Evolutionary conservation across 108 stramenopile genomes (phyloP).

Genomic region (Thalassiosira profunda): DNA sequence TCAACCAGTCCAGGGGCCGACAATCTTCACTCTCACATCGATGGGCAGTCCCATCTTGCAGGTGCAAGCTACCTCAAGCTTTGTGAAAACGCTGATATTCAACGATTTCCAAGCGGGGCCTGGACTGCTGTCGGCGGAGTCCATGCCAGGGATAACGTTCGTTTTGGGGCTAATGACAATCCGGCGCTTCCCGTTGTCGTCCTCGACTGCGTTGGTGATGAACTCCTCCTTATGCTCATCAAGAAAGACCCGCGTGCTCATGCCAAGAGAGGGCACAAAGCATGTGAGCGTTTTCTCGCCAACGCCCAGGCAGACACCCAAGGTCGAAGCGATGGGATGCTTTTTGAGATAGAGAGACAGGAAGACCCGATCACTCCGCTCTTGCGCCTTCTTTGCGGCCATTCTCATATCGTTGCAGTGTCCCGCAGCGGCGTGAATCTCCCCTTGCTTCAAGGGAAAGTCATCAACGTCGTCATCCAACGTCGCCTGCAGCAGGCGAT

Average conservation of each 20-base stretch:
- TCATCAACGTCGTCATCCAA: constrained; percentile 78
- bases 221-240: constrained; percentile 80
- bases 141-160: constrained; percentile 27
- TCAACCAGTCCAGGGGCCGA: constrained; percentile 69
- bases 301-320: constrained; percentile 83
- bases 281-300: constrained; percentile 88
- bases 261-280: constrained; percentile 79
- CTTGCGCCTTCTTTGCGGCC: constrained; percentile 91
- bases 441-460: constrained; percentile 53
- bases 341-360: constrained; percentile 78
- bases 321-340: constrained; percentile 58
- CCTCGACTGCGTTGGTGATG: constrained; percentile 45
- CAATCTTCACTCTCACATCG: constrained; percentile 76
- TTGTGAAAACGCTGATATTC: constrained; percentile 72
- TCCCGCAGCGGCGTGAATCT: constrained; percentile 57
- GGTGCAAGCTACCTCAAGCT: constrained; percentile 63
- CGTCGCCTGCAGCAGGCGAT: constrained; percentile 91
- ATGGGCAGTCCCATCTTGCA: constrained; percentile 81
- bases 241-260: constrained; percentile 63
- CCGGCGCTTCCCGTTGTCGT: constrained; percentile 31
- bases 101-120: constrained; percentile 22
- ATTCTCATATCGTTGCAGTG: constrained; percentile 93
- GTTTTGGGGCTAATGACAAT: constrained; percentile 53
- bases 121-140: constrained; percentile 33
- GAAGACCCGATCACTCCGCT: constrained; percentile 88